phyloP scores from a whole-genome alignment of 768 basidiomycete species.

The Fomitopsis serialis region DNA sequence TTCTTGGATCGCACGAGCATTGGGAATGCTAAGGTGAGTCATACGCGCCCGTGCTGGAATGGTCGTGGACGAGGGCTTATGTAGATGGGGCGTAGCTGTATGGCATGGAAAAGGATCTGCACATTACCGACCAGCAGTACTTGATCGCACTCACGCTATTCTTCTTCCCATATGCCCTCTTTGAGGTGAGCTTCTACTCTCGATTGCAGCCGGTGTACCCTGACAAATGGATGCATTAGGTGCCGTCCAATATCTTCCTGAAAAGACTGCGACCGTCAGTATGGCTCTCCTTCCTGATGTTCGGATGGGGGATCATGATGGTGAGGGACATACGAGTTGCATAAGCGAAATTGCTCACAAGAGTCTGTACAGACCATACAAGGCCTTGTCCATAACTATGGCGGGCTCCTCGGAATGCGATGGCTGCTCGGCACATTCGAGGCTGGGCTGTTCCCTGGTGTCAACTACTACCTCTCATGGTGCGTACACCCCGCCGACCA shows the following conservation, averaged over 20 bases:
- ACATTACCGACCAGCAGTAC: constrained; percentile 63
- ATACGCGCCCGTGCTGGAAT: constrained; percentile 1
- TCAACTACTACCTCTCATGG: constrained; percentile 73
- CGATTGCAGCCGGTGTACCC: background rate
- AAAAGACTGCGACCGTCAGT: constrained; percentile 72
- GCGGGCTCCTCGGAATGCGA: constrained; percentile 64
- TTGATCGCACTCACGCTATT: constrained; percentile 55
- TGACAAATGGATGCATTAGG: constrained; percentile 21
- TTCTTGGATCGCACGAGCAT: constrained; percentile 60
- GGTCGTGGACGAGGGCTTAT: background rate
- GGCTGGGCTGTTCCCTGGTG: constrained; percentile 48
- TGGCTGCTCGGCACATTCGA: constrained; percentile 74
- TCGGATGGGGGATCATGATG: constrained; percentile 75
- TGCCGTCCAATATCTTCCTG: constrained; percentile 69
- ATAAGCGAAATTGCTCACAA: background rate
- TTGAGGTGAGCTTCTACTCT: constrained; percentile 42
- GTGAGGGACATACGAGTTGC: constrained; percentile 26
- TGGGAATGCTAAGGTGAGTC: constrained; percentile 40
- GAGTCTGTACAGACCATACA: constrained; percentile 53
- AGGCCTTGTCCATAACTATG: constrained; percentile 64
- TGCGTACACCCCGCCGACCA: constrained; percentile 20
- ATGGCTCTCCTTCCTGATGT: constrained; percentile 72
- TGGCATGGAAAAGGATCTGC: constrained; percentile 49
- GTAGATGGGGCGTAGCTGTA: constrained; percentile 44
- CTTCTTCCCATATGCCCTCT: constrained; percentile 56